Base-by-base conservation (phyloP, 2,329 filamentous ascomycete genomes). In the Fusarium abutilonis region DNA sequence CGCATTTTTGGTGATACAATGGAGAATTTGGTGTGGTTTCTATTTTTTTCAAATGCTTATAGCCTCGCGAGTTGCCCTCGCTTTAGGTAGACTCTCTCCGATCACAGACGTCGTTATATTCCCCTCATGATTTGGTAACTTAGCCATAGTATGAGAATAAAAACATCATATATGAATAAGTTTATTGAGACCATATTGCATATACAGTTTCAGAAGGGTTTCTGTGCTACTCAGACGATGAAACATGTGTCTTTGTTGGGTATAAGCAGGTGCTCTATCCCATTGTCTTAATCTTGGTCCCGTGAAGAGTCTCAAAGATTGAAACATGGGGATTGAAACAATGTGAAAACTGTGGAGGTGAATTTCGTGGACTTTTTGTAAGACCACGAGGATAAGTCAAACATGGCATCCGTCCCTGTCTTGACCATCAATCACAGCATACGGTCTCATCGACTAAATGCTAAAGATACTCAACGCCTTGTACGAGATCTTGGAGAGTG, bases 1-100 rank as follows among this genome's bases (percentile, higher is more conserved):
- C 50, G 41, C 50, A 66, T 53, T 60, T 55, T 53, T 38, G 34
- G 48, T 40, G 39, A 68, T 57, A 66, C 49, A 62, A 41, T 50
- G 19, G 46, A 36, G 38, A 57, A 50, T 62, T 53, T 32, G 44
- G 42, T 26, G 49, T 42, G 28, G 13, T 14, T 26, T 63, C 28
- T 45, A 10, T 23, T 31, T 41, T 41, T 46, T 45, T 45, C 28
- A 9, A 28, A 28, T 54, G 31, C 48, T 49, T 51, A 35, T 46
- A 43, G 47, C 46, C 35, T 57, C 35, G 34, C 46, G 49, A 65
- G 58, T 50, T 61, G 36, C 34, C 38, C 36, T 61, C 64, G 15
- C 46, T 51, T 15, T 42, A 29, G 40, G 38, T 64, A 56, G 50
- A 60, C 39, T 26, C 23, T 53, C 47, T 65, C 38, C 42, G 49